phyloP scores from a whole-genome alignment of 1,139 yeast species.

The Candida smagusa region DNA sequence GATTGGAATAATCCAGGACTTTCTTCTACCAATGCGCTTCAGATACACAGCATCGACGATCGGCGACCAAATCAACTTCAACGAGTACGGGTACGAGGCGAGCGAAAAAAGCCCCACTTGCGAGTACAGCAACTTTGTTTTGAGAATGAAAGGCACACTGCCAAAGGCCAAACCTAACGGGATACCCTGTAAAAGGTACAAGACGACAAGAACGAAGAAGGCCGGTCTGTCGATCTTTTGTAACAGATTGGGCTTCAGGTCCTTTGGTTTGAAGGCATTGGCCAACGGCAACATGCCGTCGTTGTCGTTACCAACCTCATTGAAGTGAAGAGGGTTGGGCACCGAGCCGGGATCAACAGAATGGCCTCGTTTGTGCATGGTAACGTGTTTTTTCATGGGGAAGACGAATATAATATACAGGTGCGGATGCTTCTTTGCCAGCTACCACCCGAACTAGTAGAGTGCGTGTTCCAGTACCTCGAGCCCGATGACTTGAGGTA shows the following conservation, averaged over 20 bases:
- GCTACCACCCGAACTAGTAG: no score
- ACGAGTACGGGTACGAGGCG: slow-evolving; percentile 92
- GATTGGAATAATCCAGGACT: slow-evolving; percentile 93
- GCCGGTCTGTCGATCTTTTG: slow-evolving; percentile 60
- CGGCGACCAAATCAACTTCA: slow-evolving; percentile 93
- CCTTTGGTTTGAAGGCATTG: slow-evolving; percentile 4
- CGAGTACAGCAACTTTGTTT: slow-evolving; percentile 77
- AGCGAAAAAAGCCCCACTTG: slow-evolving; percentile 88
- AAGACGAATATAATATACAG: not conserved
- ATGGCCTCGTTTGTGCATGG: slow-evolving; percentile 18
- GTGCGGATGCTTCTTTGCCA: no score
- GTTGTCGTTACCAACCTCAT: slow-evolving; percentile 28
- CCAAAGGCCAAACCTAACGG: slow-evolving; percentile 97
- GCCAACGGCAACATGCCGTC: slow-evolving; percentile 36
- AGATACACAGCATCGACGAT: slow-evolving; percentile 84
- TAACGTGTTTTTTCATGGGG: slow-evolving; percentile 1
- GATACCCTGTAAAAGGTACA: slow-evolving; percentile 86
- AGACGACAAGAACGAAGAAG: slow-evolving; percentile 63
- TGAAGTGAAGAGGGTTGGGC: slow-evolving; percentile 16
- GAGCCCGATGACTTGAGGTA: no score
- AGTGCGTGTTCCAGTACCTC: no score
- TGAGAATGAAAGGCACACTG: slow-evolving; percentile 86
- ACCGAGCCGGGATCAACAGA: slow-evolving; percentile 12
- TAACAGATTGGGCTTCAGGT: slow-evolving; percentile 16
- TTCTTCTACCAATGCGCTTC: slow-evolving; percentile 69